phyloP scores from a whole-genome alignment of 2,329 filamentous ascomycete genomes.

The Claviceps arundinis region DNA sequence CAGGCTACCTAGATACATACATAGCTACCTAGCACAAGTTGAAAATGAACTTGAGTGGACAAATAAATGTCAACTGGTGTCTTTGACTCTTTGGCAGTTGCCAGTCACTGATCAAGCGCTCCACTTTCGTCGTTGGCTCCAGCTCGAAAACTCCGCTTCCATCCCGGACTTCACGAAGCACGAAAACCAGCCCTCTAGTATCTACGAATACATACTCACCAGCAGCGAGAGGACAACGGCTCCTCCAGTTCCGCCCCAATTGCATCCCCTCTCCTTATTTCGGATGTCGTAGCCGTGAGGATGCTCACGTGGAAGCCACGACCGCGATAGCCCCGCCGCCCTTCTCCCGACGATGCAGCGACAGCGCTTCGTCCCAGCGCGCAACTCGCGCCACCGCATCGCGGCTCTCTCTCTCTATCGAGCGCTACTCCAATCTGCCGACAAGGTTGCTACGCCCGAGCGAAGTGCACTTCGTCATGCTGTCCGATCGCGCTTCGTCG shows the following conservation, averaged over 20 bases:
- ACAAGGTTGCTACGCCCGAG: conserved; percentile 37
- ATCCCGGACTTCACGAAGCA: too few relatives aligned
- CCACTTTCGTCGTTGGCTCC: too few relatives aligned
- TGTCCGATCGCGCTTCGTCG: conserved; percentile 48
- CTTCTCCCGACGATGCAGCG: conserved; percentile 13
- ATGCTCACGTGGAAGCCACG: background rate
- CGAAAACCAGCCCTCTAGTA: too few relatives aligned
- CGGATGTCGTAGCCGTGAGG: background rate
- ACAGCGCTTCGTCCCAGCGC: conserved; percentile 30
- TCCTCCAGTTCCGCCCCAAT: too few relatives aligned
- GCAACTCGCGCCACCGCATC: conserved; percentile 37
- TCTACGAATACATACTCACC: too few relatives aligned
- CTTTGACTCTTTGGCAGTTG: too few relatives aligned
- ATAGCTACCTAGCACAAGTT: too few relatives aligned
- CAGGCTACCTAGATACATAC: too few relatives aligned
- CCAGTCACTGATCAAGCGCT: too few relatives aligned
- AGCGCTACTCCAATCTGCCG: conserved; percentile 49
- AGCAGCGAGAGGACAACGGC: background rate
- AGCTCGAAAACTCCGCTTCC: too few relatives aligned
- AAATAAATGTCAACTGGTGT: too few relatives aligned
- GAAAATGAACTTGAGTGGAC: too few relatives aligned
- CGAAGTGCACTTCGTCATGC: conserved; percentile 28
- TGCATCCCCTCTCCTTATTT: background rate
- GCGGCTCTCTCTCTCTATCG: conserved; percentile 59
- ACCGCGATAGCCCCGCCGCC: background rate